phyloP scores from a whole-genome alignment of 192 early-diverging fungal genomes.

The Linderina pennispora region DNA sequence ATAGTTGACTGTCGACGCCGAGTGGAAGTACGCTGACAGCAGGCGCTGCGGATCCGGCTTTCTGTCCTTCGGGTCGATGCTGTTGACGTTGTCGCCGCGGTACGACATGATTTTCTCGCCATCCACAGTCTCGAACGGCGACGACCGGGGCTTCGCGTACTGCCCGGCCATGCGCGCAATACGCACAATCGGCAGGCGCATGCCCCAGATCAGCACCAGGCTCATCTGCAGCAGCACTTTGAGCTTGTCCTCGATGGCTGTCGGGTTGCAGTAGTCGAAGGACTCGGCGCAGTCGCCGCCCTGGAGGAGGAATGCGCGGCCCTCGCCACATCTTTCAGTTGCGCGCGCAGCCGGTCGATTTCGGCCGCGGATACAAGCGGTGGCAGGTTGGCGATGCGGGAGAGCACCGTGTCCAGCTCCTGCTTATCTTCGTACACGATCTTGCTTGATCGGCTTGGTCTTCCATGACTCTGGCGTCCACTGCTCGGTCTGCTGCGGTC shows the following conservation, averaged over 20 bases:
- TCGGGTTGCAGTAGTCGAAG: slow-evolving; percentile 95
- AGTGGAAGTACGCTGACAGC: slow-evolving; percentile 93
- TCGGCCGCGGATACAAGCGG: slow-evolving; percentile 85
- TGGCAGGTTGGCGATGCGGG: slow-evolving; percentile 74
- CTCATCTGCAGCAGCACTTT: slow-evolving; percentile 98
- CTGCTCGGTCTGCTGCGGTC: no score
- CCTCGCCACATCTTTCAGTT: slow-evolving; percentile 87
- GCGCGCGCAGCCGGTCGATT: slow-evolving; percentile 74
- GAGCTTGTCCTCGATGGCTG: slow-evolving; percentile 89
- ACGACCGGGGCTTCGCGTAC: slow-evolving; percentile 97
- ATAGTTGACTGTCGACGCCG: slow-evolving; percentile 94
- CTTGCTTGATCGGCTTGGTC: slow-evolving; percentile 75
- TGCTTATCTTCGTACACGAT: slow-evolving; percentile 71
- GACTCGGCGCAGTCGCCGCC: slow-evolving; percentile 99
- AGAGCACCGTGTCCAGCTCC: slow-evolving; percentile 62
- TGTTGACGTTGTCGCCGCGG: slow-evolving; percentile 98
- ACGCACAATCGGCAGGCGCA: slow-evolving; percentile 85
- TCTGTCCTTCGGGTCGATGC: slow-evolving; percentile 78
- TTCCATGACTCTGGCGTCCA: slow-evolving; percentile 73
- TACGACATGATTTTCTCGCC: slow-evolving; percentile 81
- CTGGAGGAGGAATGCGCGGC: slow-evolving; percentile 91
- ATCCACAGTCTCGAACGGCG: slow-evolving; percentile 79
- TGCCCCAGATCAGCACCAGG: slow-evolving; percentile 90
- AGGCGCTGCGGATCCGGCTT: slow-evolving; percentile 92
- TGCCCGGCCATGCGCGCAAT: slow-evolving; percentile 99